These are phyloP conservation scores for Nothomitra cinnamomea DNA, from an alignment of 2,329 filamentous ascomycete species.

Conservation along the genomic window DNA sequence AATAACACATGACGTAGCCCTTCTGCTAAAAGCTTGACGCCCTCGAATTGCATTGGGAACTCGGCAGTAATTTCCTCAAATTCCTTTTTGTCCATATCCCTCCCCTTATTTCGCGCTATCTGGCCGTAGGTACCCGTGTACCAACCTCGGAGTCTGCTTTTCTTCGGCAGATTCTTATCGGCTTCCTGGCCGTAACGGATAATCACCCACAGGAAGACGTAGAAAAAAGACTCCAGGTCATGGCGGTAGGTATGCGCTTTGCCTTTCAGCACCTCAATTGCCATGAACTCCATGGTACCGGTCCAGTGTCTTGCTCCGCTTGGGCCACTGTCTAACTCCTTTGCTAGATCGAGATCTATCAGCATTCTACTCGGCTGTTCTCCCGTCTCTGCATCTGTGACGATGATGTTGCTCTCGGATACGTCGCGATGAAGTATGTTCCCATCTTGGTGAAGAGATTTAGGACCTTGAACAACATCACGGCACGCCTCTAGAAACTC, in stretches of 20 bases:
- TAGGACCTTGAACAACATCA: constrained; percentile 17
- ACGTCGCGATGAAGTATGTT: constrained; percentile 17
- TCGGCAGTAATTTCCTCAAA: constrained; percentile 15
- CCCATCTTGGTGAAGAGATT: constrained; percentile 12
- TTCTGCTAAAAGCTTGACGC: constrained; percentile 14
- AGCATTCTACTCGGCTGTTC: constrained; percentile 16
- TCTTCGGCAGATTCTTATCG: constrained; percentile 7
- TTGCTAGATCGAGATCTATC: constrained; percentile 13
- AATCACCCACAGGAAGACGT: constrained; percentile 7
- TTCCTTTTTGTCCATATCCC: constrained; percentile 10
- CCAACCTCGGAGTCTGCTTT: constrained; percentile 10
- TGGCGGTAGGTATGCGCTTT: constrained; percentile 6
- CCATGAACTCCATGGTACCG: constrained; percentile 8
- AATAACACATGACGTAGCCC: constrained; percentile 14
- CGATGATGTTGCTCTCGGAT: constrained; percentile 23
- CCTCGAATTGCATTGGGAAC: constrained; percentile 15
- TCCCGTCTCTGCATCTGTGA: constrained; percentile 12
- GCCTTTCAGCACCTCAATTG: constrained; percentile 6
- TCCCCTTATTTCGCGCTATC: constrained; percentile 13
- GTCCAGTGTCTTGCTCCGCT: constrained; percentile 9
- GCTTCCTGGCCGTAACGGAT: constrained; percentile 15
- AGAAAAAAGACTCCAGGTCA: constrained; percentile 10
- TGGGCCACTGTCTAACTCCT: constrained; percentile 3
- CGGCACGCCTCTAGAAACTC: constrained; percentile 21
- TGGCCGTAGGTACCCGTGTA: constrained; percentile 15